Evolutionary conservation across 78 protist genomes (phyloP).

Genomic region (Dictyostelium capitatum): DNA sequence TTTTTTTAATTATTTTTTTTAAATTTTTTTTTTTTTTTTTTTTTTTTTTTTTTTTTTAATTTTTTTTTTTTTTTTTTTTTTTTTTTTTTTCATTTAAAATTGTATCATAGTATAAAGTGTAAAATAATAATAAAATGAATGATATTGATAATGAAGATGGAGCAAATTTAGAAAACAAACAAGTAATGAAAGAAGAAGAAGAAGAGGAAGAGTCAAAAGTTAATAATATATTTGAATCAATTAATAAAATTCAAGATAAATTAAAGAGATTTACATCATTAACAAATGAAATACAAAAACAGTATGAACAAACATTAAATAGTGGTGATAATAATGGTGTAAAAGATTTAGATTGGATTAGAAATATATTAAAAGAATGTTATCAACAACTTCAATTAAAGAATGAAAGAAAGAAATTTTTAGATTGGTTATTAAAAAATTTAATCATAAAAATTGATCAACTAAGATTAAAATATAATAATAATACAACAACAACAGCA

Average conservation of each 20-base stretch:
- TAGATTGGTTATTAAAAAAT: slow-evolving; percentile 1
- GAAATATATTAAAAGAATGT: not conserved
- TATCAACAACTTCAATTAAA: not conserved
- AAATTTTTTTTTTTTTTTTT: too few species aligned
- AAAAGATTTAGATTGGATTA: slow-evolving; percentile 13
- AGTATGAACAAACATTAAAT: not conserved
- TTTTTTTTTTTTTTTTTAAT: too few species aligned
- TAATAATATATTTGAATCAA: too few species aligned
- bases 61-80: too few species aligned
- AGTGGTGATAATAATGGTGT: not conserved
- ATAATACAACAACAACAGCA: not conserved
- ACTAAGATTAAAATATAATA: slow-evolving; percentile 7
- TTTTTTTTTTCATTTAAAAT: too few species aligned
- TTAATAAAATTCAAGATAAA: not conserved
- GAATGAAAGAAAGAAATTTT: not conserved
- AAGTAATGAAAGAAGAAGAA: too few species aligned
- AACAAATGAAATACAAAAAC: not conserved
- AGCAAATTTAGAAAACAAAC: too few species aligned
- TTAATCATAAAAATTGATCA: not conserved
- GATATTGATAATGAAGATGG: too few species aligned
- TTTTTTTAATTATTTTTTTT: too few species aligned
- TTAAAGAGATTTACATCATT: not conserved
- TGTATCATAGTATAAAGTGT: too few species aligned
- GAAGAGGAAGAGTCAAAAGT: too few species aligned
- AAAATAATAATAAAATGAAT: too few species aligned